Evolutionary conservation across 2,329 filamentous ascomycete genomes (phyloP), one percentile per base, ranked within the genome.

Genomic region (Ceratocystiopsis brevicomis): DNA sequence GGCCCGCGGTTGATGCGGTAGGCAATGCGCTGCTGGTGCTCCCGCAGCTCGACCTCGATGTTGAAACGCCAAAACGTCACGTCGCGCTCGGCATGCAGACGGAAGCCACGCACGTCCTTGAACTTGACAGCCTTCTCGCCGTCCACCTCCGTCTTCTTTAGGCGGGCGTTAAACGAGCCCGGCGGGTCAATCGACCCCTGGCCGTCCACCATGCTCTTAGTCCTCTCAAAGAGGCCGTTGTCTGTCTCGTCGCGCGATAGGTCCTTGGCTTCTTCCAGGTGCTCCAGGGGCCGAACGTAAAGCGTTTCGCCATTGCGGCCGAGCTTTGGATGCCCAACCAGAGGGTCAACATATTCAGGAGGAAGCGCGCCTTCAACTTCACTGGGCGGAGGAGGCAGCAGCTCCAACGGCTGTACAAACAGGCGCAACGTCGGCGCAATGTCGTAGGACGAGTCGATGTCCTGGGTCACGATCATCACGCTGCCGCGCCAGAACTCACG

Each of bases 61-160:
- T 86, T 94, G 68, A 96, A 98, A 37, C 86, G 75, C 90, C 90
- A 98, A 61, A 98, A 98, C 0, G 90, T 98, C 48, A 81, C 77
- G 37, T 88, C 88, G 46, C 81, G 72, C 56, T 94, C 90, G 1
- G 76, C 69, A 54, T 95, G 87, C 13, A 98, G 69, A 18, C 85
- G 76, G 53, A 83, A 76, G 1, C 83, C 90, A 47, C 76, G 70
- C 6, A 95, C 74, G 53, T 95, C 87, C 53, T 80, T 84, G 57
- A 82, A 86, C 57, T 84, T 82, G 40, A 78, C 81, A 6, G 76
- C 63, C 52, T 76, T 82, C 58, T 96, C 88, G 15, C 88, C 87
- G 53, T 94, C 86, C 36, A 73, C 59, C 16, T 64, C 61, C 5
- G 64, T 59, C 18, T 67, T 68, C 52, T 66, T 70, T 47, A 65